Conservation (phyloP, 768 basidiomycete genomes). For the Tylopilus subfusipes region DNA sequence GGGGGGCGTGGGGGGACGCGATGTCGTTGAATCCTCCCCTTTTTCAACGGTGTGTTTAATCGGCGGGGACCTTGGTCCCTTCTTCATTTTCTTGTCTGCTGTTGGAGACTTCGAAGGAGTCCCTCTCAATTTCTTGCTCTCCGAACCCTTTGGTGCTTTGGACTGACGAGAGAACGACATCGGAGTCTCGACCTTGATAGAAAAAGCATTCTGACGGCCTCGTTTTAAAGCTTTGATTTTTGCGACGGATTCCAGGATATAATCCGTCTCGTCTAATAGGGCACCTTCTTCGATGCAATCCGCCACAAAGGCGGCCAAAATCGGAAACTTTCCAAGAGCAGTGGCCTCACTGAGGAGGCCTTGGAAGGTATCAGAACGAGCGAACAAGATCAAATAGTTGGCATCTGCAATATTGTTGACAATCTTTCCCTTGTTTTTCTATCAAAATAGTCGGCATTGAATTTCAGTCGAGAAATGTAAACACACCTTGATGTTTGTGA, state of each 20-base stretch:
- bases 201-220: slow-evolving; percentile 19
- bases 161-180: not conserved
- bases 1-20: slow-evolving; percentile 47
- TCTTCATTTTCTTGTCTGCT: slow-evolving; percentile 8
- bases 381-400: slow-evolving; percentile 57
- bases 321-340: slow-evolving; percentile 39
- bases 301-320: slow-evolving; percentile 50
- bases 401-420: slow-evolving; percentile 50
- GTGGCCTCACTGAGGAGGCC: slow-evolving; percentile 41
- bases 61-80: not conserved
- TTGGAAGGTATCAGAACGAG: slow-evolving; percentile 48
- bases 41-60: not conserved
- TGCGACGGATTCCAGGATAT: slow-evolving; percentile 37
- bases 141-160: slow-evolving; percentile 4
- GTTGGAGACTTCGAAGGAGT: slow-evolving; percentile 6
- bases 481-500: slow-evolving; percentile 59
- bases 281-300: slow-evolving; percentile 46
- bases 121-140: slow-evolving; percentile 1
- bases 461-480: not conserved
- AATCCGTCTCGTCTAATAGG: slow-evolving; percentile 45
- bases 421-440: slow-evolving; percentile 70
- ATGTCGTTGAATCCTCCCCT: not conserved
- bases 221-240: slow-evolving; percentile 24
- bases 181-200: slow-evolving; percentile 11
- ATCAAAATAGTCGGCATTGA: not conserved